Evolutionary conservation across 2,329 filamentous ascomycete genomes (phyloP).

Genomic region (Aspergillus sp.): DNA sequence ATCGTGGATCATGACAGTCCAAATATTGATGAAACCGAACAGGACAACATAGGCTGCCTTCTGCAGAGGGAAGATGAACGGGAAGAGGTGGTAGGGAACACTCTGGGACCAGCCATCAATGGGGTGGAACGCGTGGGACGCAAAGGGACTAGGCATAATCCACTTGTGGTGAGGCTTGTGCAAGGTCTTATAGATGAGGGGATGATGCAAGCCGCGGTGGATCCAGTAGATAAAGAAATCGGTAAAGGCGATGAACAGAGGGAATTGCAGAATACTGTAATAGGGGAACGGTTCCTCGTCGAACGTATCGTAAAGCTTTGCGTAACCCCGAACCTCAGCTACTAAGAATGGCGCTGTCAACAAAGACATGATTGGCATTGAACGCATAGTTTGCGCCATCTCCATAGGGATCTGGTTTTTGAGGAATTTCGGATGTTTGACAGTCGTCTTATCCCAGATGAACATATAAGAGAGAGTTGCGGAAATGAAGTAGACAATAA

Average conservation of each 20-base stretch:
- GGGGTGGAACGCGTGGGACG: slow-evolving; percentile 92
- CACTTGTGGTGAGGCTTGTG: slow-evolving; percentile 99
- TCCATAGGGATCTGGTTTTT: slow-evolving; percentile 89
- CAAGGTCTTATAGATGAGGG: slow-evolving; percentile 76
- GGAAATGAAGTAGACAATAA: slow-evolving; percentile 80
- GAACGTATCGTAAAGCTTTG: slow-evolving; percentile 81
- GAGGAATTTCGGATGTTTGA: slow-evolving; percentile 89
- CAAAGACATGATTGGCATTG: slow-evolving; percentile 80
- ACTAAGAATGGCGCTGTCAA: slow-evolving; percentile 81
- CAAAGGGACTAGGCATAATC: slow-evolving; percentile 97
- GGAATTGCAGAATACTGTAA: slow-evolving; percentile 83
- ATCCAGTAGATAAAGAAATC: slow-evolving; percentile 91
- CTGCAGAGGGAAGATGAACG: slow-evolving; percentile 87
- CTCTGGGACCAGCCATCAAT: slow-evolving; percentile 87
- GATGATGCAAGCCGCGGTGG: slow-evolving; percentile 81
- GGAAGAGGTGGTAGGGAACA: slow-evolving; percentile 89
- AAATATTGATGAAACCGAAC: slow-evolving; percentile 92
- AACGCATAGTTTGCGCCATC: slow-evolving; percentile 72
- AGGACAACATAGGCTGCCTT: slow-evolving; percentile 84
- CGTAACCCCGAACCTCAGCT: slow-evolving; percentile 77
- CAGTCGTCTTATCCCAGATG: slow-evolving; percentile 86
- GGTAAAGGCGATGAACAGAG: slow-evolving; percentile 83
- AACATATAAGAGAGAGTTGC: slow-evolving; percentile 81
- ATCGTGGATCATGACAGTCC: slow-evolving; percentile 95
- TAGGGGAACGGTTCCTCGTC: slow-evolving; percentile 71